Conservation (phyloP, 176 grass and related monocot genomes). For the Musa beccarii region DNA sequence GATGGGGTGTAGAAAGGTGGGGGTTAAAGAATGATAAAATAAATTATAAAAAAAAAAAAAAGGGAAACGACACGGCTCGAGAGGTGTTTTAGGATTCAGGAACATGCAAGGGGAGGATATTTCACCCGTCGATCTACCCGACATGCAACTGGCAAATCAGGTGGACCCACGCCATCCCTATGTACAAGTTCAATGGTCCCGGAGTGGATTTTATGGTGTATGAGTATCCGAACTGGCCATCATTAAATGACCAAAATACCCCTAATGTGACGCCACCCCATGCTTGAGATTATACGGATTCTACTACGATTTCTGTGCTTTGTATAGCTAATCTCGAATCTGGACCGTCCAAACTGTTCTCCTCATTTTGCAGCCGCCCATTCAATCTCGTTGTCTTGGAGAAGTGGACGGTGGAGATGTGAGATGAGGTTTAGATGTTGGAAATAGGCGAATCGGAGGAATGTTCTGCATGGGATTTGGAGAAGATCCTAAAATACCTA, state of each 20-base stretch:
- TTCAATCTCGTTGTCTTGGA: not conserved
- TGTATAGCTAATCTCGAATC: no score
- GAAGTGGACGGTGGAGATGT: no score
- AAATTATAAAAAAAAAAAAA: not conserved
- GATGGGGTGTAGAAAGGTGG: not conserved
- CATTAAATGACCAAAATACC: not conserved
- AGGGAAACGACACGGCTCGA: not conserved
- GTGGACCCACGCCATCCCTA: not conserved
- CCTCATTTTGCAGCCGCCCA: not conserved
- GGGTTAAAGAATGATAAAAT: not conserved
- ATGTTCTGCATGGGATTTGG: no score
- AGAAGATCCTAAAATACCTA: no score
- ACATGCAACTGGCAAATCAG: fast-evolving
- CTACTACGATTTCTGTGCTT: no score
- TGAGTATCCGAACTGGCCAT: not conserved
- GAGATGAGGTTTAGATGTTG: no score
- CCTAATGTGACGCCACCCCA: not conserved
- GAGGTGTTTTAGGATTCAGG: not conserved
- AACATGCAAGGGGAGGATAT: no score
- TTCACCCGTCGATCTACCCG: not conserved
- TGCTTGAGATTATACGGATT: no score
- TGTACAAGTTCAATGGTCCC: not conserved
- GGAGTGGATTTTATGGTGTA: not conserved
- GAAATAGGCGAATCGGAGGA: no score
- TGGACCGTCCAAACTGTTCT: not conserved